Conservation (phyloP, 495 filamentous ascomycete species). For the Chaetomidium leptoderma region DNA sequence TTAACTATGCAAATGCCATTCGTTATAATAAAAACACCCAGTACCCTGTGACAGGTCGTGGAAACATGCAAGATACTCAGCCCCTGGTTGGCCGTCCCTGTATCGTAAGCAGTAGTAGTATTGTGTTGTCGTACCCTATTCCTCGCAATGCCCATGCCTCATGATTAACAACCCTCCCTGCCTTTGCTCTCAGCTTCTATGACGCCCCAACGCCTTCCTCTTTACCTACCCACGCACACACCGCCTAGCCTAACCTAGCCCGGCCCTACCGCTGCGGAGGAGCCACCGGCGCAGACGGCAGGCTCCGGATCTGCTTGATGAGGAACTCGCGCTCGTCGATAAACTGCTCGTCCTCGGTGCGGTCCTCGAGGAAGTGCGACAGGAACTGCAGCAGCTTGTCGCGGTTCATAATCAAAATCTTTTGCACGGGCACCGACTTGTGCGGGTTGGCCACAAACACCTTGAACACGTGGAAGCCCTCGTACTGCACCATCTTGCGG, state of each 20-base stretch:
- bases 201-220: constrained; percentile 4
- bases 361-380: constrained; percentile 85
- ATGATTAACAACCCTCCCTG: not conserved
- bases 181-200: not conserved
- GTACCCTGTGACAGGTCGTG: too few relatives aligned
- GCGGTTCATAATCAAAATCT: constrained; percentile 92
- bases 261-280: constrained; percentile 32
- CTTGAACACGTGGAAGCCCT: constrained; percentile 99
- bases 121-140: not conserved
- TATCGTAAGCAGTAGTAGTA: not conserved
- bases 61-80: too few relatives aligned
- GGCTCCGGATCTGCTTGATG: constrained; percentile 84
- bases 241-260: not conserved
- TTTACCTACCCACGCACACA: not conserved
- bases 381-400: constrained; percentile 85
- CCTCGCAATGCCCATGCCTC: constrained; percentile 9
- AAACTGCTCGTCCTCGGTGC: constrained; percentile 97
- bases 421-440: constrained; percentile 89
- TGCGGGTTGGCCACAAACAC: constrained; percentile 98
- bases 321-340: constrained; percentile 95
- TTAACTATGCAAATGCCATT: too few relatives aligned
- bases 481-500: constrained; percentile 97
- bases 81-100: too few relatives aligned
- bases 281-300: constrained; percentile 64
- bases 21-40: too few relatives aligned